These are phyloP conservation scores for Linanthus parryae DNA, from an alignment of 148 eudicot genomes.

Conservation along the genomic window DNA sequence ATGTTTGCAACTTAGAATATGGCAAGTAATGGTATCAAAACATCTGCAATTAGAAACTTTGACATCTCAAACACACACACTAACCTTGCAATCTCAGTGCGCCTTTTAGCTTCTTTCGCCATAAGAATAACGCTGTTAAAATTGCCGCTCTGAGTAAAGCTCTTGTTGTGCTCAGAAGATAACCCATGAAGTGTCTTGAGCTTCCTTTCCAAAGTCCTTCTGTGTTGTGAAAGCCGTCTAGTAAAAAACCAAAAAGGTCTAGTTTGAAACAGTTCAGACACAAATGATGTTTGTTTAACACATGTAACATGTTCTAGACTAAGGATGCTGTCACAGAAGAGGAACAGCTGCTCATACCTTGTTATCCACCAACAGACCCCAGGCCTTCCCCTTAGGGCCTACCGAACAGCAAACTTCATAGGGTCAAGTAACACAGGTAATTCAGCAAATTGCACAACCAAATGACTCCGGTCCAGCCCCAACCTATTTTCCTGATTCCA, in stretches of 20 bases:
- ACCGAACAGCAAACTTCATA: conserved; percentile 37
- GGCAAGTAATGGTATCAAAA: too few species aligned
- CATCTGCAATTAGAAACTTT: too few species aligned
- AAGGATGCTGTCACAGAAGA: too few species aligned
- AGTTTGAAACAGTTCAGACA: neutral
- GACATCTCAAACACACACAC: too few species aligned
- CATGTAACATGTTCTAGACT: too few species aligned
- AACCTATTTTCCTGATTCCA: conserved; percentile 54
- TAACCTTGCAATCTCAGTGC: conserved; percentile 63
- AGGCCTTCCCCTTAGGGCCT: conserved; percentile 44
- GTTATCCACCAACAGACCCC: conserved; percentile 35
- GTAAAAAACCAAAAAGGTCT: neutral
- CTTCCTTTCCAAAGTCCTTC: conserved; percentile 42
- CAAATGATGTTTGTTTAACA: too few species aligned
- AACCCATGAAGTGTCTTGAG: conserved; percentile 31
- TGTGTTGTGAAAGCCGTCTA: conserved; percentile 40
- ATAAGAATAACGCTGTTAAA: conserved; percentile 43
- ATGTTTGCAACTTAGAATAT: too few species aligned
- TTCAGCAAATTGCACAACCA: conserved; percentile 52
- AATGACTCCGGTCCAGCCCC: conserved; percentile 69
- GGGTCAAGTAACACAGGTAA: conserved; percentile 64
- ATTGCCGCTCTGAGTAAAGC: conserved; percentile 22
- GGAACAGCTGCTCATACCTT: too few species aligned
- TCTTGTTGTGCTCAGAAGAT: conserved; percentile 17
- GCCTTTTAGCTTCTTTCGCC: conserved; percentile 61